Evolutionary conservation across 2,329 filamentous ascomycete species (phyloP), one percentile per base, ranked within the genome.

Genomic region (Penicillium sp.): DNA sequence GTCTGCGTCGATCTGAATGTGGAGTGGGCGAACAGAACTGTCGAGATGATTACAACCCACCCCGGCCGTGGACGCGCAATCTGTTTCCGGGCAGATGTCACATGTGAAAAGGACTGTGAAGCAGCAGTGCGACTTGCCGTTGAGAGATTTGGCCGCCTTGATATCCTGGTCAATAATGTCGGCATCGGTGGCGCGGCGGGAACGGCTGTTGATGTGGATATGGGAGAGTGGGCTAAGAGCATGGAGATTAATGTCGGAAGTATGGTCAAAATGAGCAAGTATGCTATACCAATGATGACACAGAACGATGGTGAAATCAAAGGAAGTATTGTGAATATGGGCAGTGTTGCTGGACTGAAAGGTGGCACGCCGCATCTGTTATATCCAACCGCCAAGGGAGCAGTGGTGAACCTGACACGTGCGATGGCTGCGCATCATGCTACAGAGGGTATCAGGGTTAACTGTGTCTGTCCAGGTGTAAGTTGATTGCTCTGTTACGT

Each of bases 81-180:
- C 19, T 52, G 64, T 13, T 48, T 64, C 26, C 51, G 48, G 48
- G 83, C 76, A 2, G 82, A 89, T 61, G 83, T 88, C n/a, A 86
- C 84, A 0, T 70, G 71, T 1, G 75, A 80, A 16, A 55, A 56
- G 0, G 83, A 86, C 53, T 89, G 85, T 64, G 72, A 80, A 49
- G 61, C 57, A 1, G 70, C 74, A 1, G 67, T 74, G 1, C n/a
- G 76, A 0, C 55, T 68, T 0, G 79, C 85, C 0, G 27, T 65
- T 10, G 47, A 60, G 6, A 24, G 69, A 1, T 88, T 82, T 60
- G 84, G 84, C 0, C 74, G 82, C 1, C 61, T 89, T 2, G 85
- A 89, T 63, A 85, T 89, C 43, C 73, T 89, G 1, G 75, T 89
- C 35, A 89, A 89, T 65, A 85, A 84, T 55, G 86, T 89, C 2